Percentiles rank a stretch among this genome's conserved stretches.
These are phyloP conservation scores for Dictyostelium purpureum DNA, from an alignment of 78 protist genomes.

Conservation along the genomic window DNA sequence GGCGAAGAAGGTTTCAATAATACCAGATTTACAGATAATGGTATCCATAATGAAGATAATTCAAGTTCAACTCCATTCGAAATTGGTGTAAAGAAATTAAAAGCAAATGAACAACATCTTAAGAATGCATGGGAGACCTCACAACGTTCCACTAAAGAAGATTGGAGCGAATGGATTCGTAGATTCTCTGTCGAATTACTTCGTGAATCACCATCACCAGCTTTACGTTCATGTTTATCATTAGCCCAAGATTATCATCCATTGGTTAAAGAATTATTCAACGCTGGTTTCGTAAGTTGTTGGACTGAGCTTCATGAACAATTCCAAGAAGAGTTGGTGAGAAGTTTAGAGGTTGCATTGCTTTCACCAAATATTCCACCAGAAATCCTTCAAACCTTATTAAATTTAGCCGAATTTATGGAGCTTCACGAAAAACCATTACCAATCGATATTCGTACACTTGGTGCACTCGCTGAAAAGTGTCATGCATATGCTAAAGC, in stretches of 20 bases:
- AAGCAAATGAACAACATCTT: conserved; percentile 85
- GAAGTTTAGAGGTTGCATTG: conserved; percentile 64
- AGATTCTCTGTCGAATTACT: conserved; percentile 92
- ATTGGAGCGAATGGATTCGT: conserved; percentile 98
- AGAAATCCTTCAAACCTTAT: conserved; percentile 92
- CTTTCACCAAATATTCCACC: conserved; percentile 90
- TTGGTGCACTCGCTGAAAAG: conserved; percentile 93
- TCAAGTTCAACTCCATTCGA: conserved; percentile 27
- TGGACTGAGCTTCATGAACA: conserved; percentile 94
- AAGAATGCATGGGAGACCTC: conserved; percentile 91
- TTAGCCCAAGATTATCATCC: conserved; percentile 91
- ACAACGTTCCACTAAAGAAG: conserved; percentile 91
- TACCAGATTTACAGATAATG: not conserved
- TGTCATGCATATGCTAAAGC: conserved; percentile 99
- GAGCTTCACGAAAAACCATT: conserved; percentile 92
- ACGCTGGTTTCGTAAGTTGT: conserved; percentile 96
- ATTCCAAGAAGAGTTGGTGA: conserved; percentile 72
- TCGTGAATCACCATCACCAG: conserved; percentile 95
- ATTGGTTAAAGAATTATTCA: conserved; percentile 96
- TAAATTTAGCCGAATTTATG: conserved; percentile 98
- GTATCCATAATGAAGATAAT: not conserved
- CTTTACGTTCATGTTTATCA: conserved; percentile 95
- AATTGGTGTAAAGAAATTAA: conserved; percentile 66
- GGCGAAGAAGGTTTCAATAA: not conserved
- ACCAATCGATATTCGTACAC: conserved; percentile 85